phyloP scores from a whole-genome alignment of 2,329 filamentous ascomycete species.

The Talaromyces sp. region DNA sequence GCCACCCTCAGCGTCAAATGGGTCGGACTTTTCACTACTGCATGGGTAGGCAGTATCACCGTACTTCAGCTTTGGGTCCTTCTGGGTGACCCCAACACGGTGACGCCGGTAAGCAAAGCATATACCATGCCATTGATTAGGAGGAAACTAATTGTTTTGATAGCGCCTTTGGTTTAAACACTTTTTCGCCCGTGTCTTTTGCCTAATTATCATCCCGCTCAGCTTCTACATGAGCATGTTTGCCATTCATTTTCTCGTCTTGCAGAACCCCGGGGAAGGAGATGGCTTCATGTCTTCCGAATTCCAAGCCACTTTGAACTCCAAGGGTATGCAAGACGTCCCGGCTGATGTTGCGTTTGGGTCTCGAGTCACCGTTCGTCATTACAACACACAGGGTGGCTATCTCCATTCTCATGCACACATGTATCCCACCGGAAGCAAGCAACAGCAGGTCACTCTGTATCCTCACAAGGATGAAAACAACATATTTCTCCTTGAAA shows the following conservation, averaged over 20 bases:
- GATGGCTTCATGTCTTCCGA: conserved; percentile 99
- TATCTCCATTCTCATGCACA: conserved; percentile 95
- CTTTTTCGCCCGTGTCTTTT: conserved; percentile 84
- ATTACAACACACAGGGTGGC: conserved; percentile 95
- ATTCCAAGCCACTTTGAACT: conserved; percentile 95
- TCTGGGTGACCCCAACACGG: conserved; percentile 79
- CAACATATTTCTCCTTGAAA: conserved; percentile 91
- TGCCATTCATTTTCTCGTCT: conserved; percentile 88
- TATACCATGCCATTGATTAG: background rate
- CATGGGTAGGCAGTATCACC: conserved; percentile 91
- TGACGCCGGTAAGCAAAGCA: conserved; percentile 59
- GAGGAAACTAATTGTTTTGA: conserved; percentile 18
- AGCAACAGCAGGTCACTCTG: conserved; percentile 96
- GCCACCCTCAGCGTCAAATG: conserved; percentile 95
- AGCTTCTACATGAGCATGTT: conserved; percentile 97
- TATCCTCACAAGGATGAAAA: conserved; percentile 99
- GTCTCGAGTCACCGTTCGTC: conserved; percentile 77
- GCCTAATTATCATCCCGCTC: conserved; percentile 79
- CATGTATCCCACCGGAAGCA: conserved; percentile 96
- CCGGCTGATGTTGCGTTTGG: conserved; percentile 88
- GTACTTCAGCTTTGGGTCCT: conserved; percentile 91
- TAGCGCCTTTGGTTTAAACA: conserved; percentile 86
- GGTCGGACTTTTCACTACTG: conserved; percentile 98
- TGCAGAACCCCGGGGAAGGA: conserved; percentile 91
- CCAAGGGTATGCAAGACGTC: conserved; percentile 92